Base-by-base conservation (phyloP, 2,329 filamentous ascomycete genomes). In the Beauveria caledonica region DNA sequence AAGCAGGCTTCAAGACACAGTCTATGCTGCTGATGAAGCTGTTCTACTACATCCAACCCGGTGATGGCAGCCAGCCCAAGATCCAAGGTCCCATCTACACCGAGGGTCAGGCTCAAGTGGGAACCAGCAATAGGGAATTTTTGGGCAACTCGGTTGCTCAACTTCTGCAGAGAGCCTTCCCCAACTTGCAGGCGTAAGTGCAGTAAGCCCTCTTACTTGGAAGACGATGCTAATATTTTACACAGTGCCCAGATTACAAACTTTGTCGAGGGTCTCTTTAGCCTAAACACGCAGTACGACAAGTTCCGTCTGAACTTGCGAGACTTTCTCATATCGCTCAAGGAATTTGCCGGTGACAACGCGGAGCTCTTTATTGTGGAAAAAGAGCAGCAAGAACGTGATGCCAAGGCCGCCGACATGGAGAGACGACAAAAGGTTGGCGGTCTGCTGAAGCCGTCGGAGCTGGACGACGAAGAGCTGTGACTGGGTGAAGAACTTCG, bases 1-100 rank as follows among this genome's bases (percentile, higher is more conserved):
- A 99, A 80, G 94, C 94, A 63, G 94, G 94, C 1, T 99, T 99
- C 81, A 99, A 99, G 81, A 94, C 92, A 9, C 94, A 99, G 77
- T 92, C 92, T 3, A 88, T 94, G 84, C 80, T 99, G 53, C 78
- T 99, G 63, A 92, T 94, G 68, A 89, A 92, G 70, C 92, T 99
- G 83, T 96, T 99, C 78, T 95, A 92, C 80, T 92, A 97, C 60
- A 86, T 97, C n/a, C 85, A 92, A 66, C 85, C 85, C 1, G 83
- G 84, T 36, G 85, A 87, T 67, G 83, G 82, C 27, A 75, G 79
- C 11, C 80, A 85, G 29, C 88, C 92, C 59, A 97, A 96, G 81
- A 92, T 99, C 61, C 87, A 91, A 69, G 91, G 92, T 5, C 93
- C 93, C 0, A 90, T 99, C 66, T 99, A 97, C 75, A 84, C 85